These are phyloP conservation scores for Leishmania gerbilli DNA, from an alignment of 208 protist species.

Conservation along the genomic window DNA sequence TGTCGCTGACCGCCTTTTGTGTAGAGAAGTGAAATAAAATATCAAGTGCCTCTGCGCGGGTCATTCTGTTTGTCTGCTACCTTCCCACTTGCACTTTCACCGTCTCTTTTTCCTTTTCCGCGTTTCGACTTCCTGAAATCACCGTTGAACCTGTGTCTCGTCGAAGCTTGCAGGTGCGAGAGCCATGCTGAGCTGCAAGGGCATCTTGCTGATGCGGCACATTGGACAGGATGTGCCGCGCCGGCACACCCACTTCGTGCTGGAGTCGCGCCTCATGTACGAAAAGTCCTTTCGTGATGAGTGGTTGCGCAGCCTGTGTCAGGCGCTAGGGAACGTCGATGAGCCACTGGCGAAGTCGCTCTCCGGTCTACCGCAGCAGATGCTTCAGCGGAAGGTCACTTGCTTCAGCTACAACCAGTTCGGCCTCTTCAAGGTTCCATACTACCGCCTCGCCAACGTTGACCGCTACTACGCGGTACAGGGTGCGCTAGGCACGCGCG, in stretches of 20 bases:
- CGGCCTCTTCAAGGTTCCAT: slow-evolving; percentile 81
- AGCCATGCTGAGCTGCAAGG: slow-evolving; percentile 50
- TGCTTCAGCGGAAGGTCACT: slow-evolving; percentile 87
- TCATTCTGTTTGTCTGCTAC: background rate
- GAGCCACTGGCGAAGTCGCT: slow-evolving; percentile 84
- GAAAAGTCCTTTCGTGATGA: slow-evolving; percentile 93
- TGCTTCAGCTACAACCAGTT: slow-evolving; percentile 93
- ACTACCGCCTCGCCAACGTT: slow-evolving; percentile 85
- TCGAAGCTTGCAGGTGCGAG: background rate
- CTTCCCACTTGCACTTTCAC: background rate
- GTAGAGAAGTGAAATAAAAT: background rate
- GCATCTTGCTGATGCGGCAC: slow-evolving; percentile 60
- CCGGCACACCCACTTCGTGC: slow-evolving; percentile 85
- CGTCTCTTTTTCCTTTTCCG: background rate
- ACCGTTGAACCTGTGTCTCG: background rate
- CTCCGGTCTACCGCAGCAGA: slow-evolving; percentile 60
- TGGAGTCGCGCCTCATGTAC: slow-evolving; percentile 88
- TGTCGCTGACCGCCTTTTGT: background rate
- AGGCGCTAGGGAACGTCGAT: slow-evolving; percentile 74
- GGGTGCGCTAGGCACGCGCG: slow-evolving; percentile 76
- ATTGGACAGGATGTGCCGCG: slow-evolving; percentile 90
- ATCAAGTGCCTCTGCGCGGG: background rate
- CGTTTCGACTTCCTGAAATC: background rate
- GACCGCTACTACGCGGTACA: slow-evolving; percentile 85
- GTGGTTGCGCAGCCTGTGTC: slow-evolving; percentile 85